Evolutionary conservation across 2,329 filamentous ascomycete species (phyloP).

Genomic region (Cladophialophora psammophila): DNA sequence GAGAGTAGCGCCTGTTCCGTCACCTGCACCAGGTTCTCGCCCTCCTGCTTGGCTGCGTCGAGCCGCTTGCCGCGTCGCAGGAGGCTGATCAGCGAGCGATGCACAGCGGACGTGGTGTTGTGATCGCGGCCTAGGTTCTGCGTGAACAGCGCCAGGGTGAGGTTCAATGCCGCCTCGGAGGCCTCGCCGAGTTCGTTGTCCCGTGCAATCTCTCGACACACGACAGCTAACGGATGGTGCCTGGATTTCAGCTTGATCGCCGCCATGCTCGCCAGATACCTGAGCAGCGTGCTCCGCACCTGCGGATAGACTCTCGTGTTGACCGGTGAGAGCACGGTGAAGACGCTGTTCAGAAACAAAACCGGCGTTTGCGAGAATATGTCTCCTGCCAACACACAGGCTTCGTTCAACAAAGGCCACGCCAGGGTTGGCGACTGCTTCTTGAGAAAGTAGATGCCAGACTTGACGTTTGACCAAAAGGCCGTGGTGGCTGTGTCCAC

Average conservation of each 20-base stretch:
- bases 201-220: conserved; percentile 19
- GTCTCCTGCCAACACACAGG: conserved; percentile 13
- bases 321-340: conserved; percentile 20
- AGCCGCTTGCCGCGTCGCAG: conserved; percentile 16
- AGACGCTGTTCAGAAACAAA: conserved; percentile 24
- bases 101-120: conserved; percentile 7
- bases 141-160: conserved; percentile 12
- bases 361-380: conserved; percentile 5
- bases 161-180: conserved; percentile 15
- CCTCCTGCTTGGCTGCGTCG: conserved; percentile 9
- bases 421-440: conserved; percentile 18
- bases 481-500: neutral
- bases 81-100: conserved; percentile 22
- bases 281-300: conserved; percentile 22
- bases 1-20: conserved; percentile 16
- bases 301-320: conserved; percentile 21
- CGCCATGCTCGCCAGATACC: conserved; percentile 21
- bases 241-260: conserved; percentile 11
- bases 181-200: conserved; percentile 5
- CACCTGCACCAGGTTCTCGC: conserved; percentile 3
- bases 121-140: conserved; percentile 3
- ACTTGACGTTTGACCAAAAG: conserved; percentile 27
- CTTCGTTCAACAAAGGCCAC: conserved; percentile 25
- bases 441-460: conserved; percentile 28
- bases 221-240: conserved; percentile 16